Conservation (phyloP, 2,329 filamentous ascomycete species). For the Colletotrichum gloeosporioides region DNA sequence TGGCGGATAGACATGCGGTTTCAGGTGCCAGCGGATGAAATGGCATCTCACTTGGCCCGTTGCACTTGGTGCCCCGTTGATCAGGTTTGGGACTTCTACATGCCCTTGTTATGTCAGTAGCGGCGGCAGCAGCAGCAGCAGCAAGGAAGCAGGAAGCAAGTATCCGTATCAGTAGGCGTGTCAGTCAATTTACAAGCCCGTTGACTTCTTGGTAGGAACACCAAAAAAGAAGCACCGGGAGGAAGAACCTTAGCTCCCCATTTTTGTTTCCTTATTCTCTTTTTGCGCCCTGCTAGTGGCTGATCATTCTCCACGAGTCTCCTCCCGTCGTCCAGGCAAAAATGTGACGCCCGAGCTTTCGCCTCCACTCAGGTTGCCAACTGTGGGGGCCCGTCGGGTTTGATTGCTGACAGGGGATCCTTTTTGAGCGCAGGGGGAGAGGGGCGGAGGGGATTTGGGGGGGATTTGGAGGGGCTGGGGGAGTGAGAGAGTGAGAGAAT, state of each 20-base stretch:
- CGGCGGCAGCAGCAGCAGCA: neutral
- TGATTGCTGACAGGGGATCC: neutral
- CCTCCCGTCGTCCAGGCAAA: conserved; percentile 21
- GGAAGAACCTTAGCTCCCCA: neutral
- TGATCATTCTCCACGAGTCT: conserved; percentile 11
- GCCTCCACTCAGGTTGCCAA: neutral
- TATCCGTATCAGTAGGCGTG: neutral
- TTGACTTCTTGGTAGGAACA: neutral
- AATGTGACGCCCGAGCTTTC: conserved; percentile 3
- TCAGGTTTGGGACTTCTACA: neutral
- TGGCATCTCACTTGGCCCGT: neutral
- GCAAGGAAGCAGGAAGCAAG: neutral
- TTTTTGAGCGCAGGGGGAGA: neutral
- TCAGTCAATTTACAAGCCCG: neutral
- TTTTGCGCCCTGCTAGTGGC: conserved; percentile 7
- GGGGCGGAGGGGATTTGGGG: neutral
- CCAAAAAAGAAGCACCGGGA: neutral
- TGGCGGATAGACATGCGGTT: conserved; percentile 2
- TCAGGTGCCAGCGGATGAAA: neutral
- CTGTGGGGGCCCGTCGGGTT: conserved; percentile 1
- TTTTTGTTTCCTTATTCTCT: neutral
- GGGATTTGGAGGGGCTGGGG: neutral
- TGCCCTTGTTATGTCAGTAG: neutral
- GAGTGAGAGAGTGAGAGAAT: neutral
- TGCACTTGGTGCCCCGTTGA: neutral